Percentiles rank a stretch among this genome's conserved stretches.
Evolutionary conservation across 179 eudicot genomes (phyloP).

Genomic region (Gypsophila paniculata): DNA sequence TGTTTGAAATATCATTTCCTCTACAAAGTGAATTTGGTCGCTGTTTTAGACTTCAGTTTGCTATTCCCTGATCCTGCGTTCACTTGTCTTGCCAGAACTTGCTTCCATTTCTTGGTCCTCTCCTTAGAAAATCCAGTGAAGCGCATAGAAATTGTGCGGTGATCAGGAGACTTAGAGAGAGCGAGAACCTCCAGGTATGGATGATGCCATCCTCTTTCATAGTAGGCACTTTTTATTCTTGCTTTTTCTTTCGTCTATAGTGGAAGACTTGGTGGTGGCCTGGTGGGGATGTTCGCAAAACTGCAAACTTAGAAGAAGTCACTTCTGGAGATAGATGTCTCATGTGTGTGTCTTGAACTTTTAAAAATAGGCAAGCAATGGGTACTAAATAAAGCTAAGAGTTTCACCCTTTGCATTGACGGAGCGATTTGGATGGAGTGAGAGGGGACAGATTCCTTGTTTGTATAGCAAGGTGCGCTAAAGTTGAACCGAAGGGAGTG

Average conservation of each 20-base stretch:
- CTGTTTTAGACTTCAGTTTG: constrained; percentile 1
- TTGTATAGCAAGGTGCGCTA: too few species aligned
- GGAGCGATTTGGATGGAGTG: too few species aligned
- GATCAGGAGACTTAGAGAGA: constrained; percentile 79
- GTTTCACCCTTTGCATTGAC: too few species aligned
- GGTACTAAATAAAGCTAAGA: too few species aligned
- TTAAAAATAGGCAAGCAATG: too few species aligned
- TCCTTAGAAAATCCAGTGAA: constrained; percentile 84
- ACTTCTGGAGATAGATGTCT: too few species aligned
- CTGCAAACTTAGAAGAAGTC: too few species aligned
- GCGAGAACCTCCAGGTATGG: constrained; percentile 90
- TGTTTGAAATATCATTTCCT: neutral
- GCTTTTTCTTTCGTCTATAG: neutral
- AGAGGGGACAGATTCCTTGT: too few species aligned
- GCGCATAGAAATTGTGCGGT: constrained; percentile 79
- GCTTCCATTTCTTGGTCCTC: constrained; percentile 93
- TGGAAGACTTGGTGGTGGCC: neutral
- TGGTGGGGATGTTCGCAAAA: too few species aligned
- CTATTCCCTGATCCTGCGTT: constrained; percentile 4
- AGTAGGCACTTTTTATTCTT: neutral
- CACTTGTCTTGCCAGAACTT: constrained; percentile 53
- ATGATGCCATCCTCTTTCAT: neutral
- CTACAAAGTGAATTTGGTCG: neutral
- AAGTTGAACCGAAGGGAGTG: too few species aligned
- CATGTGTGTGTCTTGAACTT: too few species aligned